Evolutionary conservation across 805 yeast genomes (phyloP), one percentile per base, ranked within the genome.

Genomic region (Cyberlindnera mississippiensis): DNA sequence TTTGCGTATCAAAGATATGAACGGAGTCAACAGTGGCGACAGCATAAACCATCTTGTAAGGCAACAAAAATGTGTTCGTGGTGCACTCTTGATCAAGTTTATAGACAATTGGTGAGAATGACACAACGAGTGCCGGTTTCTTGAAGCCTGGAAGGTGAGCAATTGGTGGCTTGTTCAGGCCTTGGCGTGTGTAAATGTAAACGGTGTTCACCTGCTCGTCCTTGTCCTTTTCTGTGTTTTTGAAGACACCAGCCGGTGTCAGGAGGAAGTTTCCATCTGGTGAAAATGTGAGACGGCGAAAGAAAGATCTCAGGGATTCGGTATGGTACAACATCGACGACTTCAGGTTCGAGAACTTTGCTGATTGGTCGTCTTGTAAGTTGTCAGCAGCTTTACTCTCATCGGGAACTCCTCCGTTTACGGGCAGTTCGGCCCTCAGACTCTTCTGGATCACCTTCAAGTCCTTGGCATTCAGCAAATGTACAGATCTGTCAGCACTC

Each of bases 21-120:
- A 93, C 83, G 12, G 90, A 75, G 58, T 87, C 96, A 43, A 86
- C 89, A 0, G 97, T 90, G 0, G 96, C 98, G 15, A 93, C 84
- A 0, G 97, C 98, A 65, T 85, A 90, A 1, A 91, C 65, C 78
- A 93, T 75, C 48, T 88, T 76, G 56, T 93, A 89, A 1, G 87
- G 84, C 34, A 90, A 62, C 4, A 68, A 62, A 46, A 87, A 73
- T 12, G 72, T 72, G 2, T 68, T 37, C 17, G 40, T 17, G 36
- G 39, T 30, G 0, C 12, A 4, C 1, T 13, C 13, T 13, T 34
- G 20, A 13, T 61, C 52, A 28, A 71, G 61, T 42, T 68, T 64
- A 58, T 81, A 90, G 28, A 72, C 57, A 2, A 74, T 63, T 0
- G 96, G 95, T 29, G 82, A 82, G 62, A 93, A 93, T 13, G 83